Base-by-base conservation (phyloP, 2,329 filamentous ascomycete genomes). In the Zymoseptoria crescenta region DNA sequence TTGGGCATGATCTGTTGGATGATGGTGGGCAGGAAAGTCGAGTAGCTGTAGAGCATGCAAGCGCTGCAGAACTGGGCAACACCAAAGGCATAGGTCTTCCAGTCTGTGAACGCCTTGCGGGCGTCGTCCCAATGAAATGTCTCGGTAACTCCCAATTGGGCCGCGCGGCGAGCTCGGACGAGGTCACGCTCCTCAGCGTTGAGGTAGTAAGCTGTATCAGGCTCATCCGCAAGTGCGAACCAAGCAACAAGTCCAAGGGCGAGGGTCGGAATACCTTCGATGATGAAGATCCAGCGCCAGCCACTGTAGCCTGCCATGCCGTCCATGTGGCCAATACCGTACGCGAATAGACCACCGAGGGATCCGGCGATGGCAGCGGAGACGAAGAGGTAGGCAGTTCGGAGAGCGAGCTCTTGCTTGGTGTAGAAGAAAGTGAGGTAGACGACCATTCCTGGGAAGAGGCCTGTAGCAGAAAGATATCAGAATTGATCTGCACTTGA, bases 21-120 rank as follows among this genome's bases (percentile, higher is more conserved):
- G 64, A 93, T 92, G 4, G 87, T 91, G 0, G 89, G 89, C 51
- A 93, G 74, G 69, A 92, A 92, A 0, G 87, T 91, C 54, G 84
- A 87, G 72, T 85, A 91, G 4, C 87, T 87, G 68, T 92, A 92
- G 0, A 92, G 79, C 83, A 91, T 88, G 1, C 85, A 89, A 67
- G 90, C 87, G 16, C 81, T 80, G 28, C 87, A 87, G 68, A 91
- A 91, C 70, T 90, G 87, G 4, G 79, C 87, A 41, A 84, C 72
- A 62, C 80, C 86, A 70, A 91, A 91, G 1, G 80, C 74, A 79
- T 85, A 90, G 21, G 89, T 83, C 70, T 88, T 91, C 87, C 87
- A 91, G 73, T 93, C 89, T 63, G 77, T 80, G 60, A 89, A 83
- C 0, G 85, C 87, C 57, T 81, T 82, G 63, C 79, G 75, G 68